These are phyloP conservation scores for Eleusine indica DNA, from an alignment of 176 grass and related monocot genomes.

Conservation along the genomic window DNA sequence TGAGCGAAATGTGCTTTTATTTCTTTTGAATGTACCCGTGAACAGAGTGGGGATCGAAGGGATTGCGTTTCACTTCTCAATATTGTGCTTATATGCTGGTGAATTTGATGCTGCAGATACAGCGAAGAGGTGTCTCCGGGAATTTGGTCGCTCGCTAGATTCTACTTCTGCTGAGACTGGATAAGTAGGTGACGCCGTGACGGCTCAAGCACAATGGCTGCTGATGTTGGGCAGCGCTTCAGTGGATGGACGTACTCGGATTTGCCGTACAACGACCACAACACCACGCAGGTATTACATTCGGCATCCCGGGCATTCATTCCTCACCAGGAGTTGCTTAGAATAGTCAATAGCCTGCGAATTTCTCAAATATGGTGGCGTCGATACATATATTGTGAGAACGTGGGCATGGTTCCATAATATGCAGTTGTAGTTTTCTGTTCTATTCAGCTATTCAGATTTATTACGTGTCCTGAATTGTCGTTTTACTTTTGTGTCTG, in stretches of 20 bases:
- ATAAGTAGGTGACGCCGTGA: slow-evolving; percentile 2
- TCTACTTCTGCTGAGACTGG: slow-evolving; percentile 24
- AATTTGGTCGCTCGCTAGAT: neutral
- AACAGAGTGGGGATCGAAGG: neutral
- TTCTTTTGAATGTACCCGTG: neutral
- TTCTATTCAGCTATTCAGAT: neutral
- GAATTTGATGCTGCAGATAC: slow-evolving; percentile 31
- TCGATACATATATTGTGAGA: neutral
- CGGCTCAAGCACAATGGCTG: slow-evolving; percentile 46
- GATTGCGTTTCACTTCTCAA: neutral
- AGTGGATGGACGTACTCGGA: slow-evolving; percentile 51
- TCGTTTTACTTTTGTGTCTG: slow-evolving; percentile 12
- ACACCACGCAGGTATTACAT: slow-evolving; percentile 34
- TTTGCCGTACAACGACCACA: slow-evolving; percentile 39
- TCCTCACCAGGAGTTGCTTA: neutral
- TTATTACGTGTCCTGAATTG: neutral
- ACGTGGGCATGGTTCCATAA: neutral
- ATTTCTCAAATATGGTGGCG: neutral
- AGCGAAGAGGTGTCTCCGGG: neutral
- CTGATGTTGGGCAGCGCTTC: slow-evolving; percentile 55
- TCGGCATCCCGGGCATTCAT: neutral
- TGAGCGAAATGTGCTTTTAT: neutral
- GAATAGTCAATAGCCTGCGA: neutral
- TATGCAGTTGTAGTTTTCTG: neutral
- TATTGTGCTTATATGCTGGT: neutral